Conservation (phyloP, 2,329 filamentous ascomycete species). For the Aspergillus candidus region DNA sequence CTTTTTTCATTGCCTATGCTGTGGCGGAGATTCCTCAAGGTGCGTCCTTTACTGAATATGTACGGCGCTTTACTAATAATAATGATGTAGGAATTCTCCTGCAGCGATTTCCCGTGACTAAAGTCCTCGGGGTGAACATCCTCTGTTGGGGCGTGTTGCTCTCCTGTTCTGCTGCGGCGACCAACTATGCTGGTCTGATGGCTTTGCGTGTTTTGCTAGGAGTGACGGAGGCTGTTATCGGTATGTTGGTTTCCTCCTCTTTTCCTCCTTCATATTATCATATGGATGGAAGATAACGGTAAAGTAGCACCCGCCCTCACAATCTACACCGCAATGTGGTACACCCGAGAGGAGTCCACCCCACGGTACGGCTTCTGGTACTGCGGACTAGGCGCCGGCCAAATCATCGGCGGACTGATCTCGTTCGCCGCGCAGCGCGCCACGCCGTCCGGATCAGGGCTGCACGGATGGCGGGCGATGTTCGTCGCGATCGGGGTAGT, state of each 20-base stretch:
- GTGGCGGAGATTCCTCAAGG: slow-evolving; percentile 57
- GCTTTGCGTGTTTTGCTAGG: slow-evolving; percentile 53
- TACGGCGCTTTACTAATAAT: neutral
- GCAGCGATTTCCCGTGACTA: slow-evolving; percentile 55
- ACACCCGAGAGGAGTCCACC: slow-evolving; percentile 20
- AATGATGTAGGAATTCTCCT: slow-evolving; percentile 48
- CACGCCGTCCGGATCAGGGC: slow-evolving; percentile 5
- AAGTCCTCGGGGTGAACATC: slow-evolving; percentile 56
- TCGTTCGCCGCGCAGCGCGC: slow-evolving; percentile 28
- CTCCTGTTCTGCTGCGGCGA: slow-evolving; percentile 41
- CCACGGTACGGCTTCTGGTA: slow-evolving; percentile 27
- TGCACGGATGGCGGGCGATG: slow-evolving; percentile 25
- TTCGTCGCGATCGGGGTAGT: slow-evolving; percentile 23
- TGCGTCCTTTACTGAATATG: slow-evolving; percentile 20
- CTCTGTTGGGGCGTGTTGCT: slow-evolving; percentile 50
- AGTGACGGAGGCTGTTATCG: slow-evolving; percentile 42
- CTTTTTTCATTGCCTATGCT: slow-evolving; percentile 57
- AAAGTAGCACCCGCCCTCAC: slow-evolving; percentile 20
- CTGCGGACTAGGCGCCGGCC: slow-evolving; percentile 22
- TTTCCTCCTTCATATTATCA: neutral
- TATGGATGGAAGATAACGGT: neutral
- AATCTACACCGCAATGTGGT: slow-evolving; percentile 25
- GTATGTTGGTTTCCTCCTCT: slow-evolving; percentile 5
- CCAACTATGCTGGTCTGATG: slow-evolving; percentile 48
- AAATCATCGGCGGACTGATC: slow-evolving; percentile 25